Evolutionary conservation across 371 early-diverging fungal genomes (phyloP).

Genomic region (Lichtheimia ornata): DNA sequence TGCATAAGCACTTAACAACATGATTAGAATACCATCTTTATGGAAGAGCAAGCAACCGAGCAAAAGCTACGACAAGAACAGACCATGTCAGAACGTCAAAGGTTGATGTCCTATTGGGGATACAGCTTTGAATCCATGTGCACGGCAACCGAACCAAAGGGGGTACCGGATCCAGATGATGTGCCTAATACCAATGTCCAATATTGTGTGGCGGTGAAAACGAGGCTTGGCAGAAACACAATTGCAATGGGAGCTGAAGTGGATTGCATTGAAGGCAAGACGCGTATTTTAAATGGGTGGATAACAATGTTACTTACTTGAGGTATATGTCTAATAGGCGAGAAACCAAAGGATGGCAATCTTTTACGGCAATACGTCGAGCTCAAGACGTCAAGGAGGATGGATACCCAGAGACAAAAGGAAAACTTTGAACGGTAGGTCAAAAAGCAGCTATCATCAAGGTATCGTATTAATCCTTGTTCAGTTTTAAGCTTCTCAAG

Average conservation of each 20-base stretch:
- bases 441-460: background rate
- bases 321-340: constrained; percentile 37
- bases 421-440: constrained; percentile 65
- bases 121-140: constrained; percentile 76
- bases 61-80: constrained; percentile 41
- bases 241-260: constrained; percentile 92
- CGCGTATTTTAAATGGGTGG: background rate
- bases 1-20: background rate
- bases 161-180: constrained; percentile 46
- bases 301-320: background rate
- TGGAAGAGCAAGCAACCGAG: constrained; percentile 72
- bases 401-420: constrained; percentile 54
- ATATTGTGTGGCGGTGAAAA: constrained; percentile 85
- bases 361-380: constrained; percentile 75
- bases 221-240: constrained; percentile 67
- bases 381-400: constrained; percentile 82
- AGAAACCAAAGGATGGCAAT: constrained; percentile 15
- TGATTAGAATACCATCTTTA: constrained; percentile 62
- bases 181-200: constrained; percentile 82
- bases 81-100: constrained; percentile 56
- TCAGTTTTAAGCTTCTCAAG: constrained; percentile 79
- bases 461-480: background rate
- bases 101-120: constrained; percentile 77
- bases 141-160: constrained; percentile 36
- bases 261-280: constrained; percentile 72